Base-by-base conservation (phyloP, 805 yeast species). In the Lachancea waltii region DNA sequence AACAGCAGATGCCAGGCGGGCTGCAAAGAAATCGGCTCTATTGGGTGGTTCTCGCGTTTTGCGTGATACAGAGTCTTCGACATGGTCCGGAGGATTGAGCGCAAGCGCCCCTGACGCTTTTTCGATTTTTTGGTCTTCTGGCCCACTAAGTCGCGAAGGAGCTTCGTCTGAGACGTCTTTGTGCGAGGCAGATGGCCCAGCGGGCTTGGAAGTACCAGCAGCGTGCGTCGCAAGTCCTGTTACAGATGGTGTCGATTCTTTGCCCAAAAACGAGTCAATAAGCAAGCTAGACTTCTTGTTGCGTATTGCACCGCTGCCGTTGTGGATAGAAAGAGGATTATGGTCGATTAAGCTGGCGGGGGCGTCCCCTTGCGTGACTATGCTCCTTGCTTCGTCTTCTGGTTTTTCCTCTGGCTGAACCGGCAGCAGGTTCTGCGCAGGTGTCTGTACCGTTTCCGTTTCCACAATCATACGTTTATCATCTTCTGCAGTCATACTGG, bases 1-100 rank as follows among this genome's bases (percentile, higher is more conserved):
- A 3, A 90, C 94, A 1, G 97, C 97, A 40, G 86, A 81, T 7
- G 96, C 97, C 44, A 92, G 69, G 50, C 82, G 84, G 0, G 97
- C 97, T 7, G 97, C 97, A 60, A 92, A 92, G 43, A 86, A 77
- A 54, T 89, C 97, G 0, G 96, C 92, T 53, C 87, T 74, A 6
- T 95, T 78, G 23, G 45, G 36, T 3, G 32, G 41, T 13, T 38
- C 37, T n/a, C 35, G 36, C 9, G 33, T 14, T 14, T 35, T 37
- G 28, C 42, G 36, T 14, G 30, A 17, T 5, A 27, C 11, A 7
- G 23, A 28, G 27, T 32, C 36, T 7, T 17, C 10, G 20, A 28
- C 21, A 19, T 21, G 35, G 26, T 25, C 40, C 11, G 10, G 22
- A 5, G 33, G 17, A 11, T 18, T 11, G 6, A 33, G 29, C 5